Percentiles rank a stretch among this genome's conserved stretches.
These are phyloP conservation scores for Saksenaea vasiformis DNA, from an alignment of 371 early-diverging fungal species.

Conservation along the genomic window DNA sequence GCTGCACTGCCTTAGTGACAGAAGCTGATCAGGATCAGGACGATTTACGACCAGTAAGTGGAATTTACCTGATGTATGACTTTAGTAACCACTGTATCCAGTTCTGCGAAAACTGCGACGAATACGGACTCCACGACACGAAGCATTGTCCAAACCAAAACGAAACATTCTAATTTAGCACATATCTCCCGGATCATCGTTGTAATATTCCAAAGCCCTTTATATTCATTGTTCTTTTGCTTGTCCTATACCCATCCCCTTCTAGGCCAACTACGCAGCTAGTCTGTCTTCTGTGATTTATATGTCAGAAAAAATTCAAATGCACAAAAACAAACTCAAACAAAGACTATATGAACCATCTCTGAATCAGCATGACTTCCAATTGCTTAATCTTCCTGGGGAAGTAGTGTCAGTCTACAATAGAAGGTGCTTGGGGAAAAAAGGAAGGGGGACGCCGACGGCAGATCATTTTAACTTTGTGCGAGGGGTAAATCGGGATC, in stretches of 20 bases:
- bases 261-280: too few species aligned
- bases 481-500: too few species aligned
- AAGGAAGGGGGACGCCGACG: too few species aligned
- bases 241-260: background rate
- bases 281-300: too few species aligned
- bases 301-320: too few species aligned
- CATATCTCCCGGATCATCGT: background rate
- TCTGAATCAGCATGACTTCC: too few species aligned
- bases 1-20: constrained; percentile 1
- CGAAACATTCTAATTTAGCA: constrained; percentile 22
- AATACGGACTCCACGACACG: constrained; percentile 21
- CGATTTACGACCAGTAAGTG: background rate
- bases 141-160: constrained; percentile 21
- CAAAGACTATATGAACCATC: too few species aligned
- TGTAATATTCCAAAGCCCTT: background rate
- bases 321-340: too few species aligned
- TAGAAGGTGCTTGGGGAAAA: too few species aligned
- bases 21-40: constrained; percentile 28
- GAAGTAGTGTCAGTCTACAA: too few species aligned
- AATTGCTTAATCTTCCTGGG: too few species aligned
- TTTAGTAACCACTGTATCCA: background rate
- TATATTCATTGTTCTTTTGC: background rate
- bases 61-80: background rate
- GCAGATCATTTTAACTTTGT: too few species aligned
- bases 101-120: constrained; percentile 28